Evolutionary conservation across 73 alveolate genomes (phyloP), one percentile per base, ranked within the genome.

Genomic region (Paramecium primaurelia): DNA sequence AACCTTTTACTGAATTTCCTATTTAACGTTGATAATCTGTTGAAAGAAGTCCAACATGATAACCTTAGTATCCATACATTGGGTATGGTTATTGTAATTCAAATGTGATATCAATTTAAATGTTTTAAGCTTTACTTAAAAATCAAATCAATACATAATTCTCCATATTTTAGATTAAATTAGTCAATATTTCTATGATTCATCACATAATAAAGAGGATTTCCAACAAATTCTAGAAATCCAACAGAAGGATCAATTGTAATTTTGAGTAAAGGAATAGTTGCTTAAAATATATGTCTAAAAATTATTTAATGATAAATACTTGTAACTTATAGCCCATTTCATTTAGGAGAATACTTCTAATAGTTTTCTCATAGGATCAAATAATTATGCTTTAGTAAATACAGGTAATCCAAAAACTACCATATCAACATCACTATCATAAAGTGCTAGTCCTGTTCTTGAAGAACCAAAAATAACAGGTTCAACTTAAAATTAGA

Each of bases 391-490:
- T 1, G 37, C 49, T 45, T 80, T 80, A 14, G 47, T 80, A 22
- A 45, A 45, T 9, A 45, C 71, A 10, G 73, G 37, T 25, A 80
- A 45, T 80, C 91, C 75, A 22, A 47, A 45, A 25, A 80, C 91
- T 22, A 80, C 91, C 44, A 80, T 44, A 80, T 80, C 91, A 38
- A 80, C 91, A 80, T 80, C 91, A 45, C 58, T 45, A 45, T 80
- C 91, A 26, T 80, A 28, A 8, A 80, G 30, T 0, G 90, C 90
- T 77, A 77, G 40, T 10, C 90, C 90, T 7, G 90, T 77, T 36
- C 42, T 42, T 1, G 68, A 77, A 18, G 90, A 77, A 3, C 90
- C 90, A 77, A 42, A 77, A 38, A 77, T 38, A 44, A 38, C 36
- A 45, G 77, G 30, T 11, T 80, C 91, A 45, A 44, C 71, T 64